Percentiles rank a stretch among this genome's conserved stretches.
Conservation (phyloP, 176 grass and related monocot species). For the Oryza meyeriana region DNA sequence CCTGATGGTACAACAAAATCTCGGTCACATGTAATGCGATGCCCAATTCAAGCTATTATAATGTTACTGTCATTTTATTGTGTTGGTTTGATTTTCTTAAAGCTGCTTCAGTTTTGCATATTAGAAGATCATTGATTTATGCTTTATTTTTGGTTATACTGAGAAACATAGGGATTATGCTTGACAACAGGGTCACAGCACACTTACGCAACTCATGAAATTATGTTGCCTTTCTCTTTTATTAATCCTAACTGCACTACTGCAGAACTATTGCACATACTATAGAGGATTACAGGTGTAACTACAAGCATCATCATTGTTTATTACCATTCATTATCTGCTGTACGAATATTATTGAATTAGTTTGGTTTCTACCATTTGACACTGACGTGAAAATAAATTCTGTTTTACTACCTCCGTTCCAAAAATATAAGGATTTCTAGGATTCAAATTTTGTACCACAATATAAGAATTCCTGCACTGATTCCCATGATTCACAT, state of each 20-base stretch:
- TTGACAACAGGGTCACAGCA: neutral
- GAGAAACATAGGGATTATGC: neutral
- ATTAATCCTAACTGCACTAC: neutral
- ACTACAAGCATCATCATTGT: neutral
- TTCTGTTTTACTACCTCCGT: too few relatives aligned
- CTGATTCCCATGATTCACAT: too few relatives aligned
- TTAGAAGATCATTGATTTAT: neutral
- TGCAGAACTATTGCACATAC: neutral
- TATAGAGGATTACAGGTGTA: neutral
- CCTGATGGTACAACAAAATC: neutral
- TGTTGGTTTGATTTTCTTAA: neutral
- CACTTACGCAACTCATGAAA: neutral
- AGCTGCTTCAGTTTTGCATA: neutral
- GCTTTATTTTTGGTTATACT: neutral
- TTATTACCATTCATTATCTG: constrained; percentile 7
- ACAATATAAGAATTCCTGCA: too few relatives aligned
- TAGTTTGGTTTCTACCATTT: constrained; percentile 31
- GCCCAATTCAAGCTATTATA: neutral
- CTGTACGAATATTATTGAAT: constrained; percentile 18
- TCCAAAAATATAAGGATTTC: too few relatives aligned
- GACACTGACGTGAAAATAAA: neutral
- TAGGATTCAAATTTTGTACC: too few relatives aligned
- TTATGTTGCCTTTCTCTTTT: neutral
- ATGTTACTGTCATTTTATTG: neutral
- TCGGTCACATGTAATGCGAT: neutral